Evolutionary conservation across 2,329 filamentous ascomycete genomes (phyloP), one percentile per base, ranked within the genome.

Genomic region (Trichoderma pleuroti): DNA sequence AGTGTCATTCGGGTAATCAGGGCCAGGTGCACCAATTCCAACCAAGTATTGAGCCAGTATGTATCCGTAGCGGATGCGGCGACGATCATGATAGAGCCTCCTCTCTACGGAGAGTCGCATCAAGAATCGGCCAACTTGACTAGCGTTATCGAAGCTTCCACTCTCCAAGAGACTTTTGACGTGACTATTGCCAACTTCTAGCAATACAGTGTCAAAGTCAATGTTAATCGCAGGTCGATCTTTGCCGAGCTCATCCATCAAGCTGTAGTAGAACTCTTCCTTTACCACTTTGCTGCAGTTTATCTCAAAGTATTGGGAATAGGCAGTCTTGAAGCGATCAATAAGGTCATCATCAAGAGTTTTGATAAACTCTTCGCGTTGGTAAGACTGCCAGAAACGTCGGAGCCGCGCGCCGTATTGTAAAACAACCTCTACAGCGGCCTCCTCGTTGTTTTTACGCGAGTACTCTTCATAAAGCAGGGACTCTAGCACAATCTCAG

Each of bases 21-120:
- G 80, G 64, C 75, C 76, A 30, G 74, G 74, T 9, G 79, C 76
- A 30, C 81, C 80, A 59, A 82, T 81, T 26, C 82, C 82, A 3
- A 83, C 82, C 60, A 86, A 77, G 24, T 81, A 76, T 56, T 82
- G 80, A 14, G 84, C 83, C 9, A 86, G 77, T 72, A 81, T 81
- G 76, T 85, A 84, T 18, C 83, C 84, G 65, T 81, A 80, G 21
- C 78, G 78, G 63, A 85, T 81, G 65, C 79, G 80, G 21, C 78
- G 75, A 1, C 77, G 72, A 34, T 77, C 76, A 46, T 80, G 77
- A 73, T 86, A 86, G 49, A 83, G 80, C 28, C 79, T 77, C 66
- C 83, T 81, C 30, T 78, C 42, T 6, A 14, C 32, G 10, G 46
- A 18, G 30, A 34, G 52, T 21, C 18, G 5, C n/a, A 36, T 54